phyloP scores from a whole-genome alignment of 1,139 yeast species.

The Blastobotrys indianensis region DNA sequence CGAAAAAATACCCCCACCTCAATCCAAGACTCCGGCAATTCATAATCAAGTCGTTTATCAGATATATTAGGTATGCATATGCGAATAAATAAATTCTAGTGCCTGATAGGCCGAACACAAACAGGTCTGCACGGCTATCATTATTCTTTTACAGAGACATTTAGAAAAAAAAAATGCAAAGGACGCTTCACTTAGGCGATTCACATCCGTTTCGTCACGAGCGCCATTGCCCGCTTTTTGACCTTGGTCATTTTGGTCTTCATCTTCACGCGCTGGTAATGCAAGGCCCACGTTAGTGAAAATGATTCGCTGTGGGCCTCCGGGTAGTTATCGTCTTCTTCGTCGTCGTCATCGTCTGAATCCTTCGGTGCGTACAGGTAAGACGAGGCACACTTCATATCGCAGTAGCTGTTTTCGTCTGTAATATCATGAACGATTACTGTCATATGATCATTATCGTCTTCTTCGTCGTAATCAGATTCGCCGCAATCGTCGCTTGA shows the following conservation, averaged over 20 bases:
- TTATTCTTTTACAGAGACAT: background rate
- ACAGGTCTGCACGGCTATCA: too few relatives aligned
- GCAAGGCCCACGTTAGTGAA: background rate
- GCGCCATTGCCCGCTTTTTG: conserved; percentile 1
- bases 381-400: too few relatives aligned
- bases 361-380: too few relatives aligned
- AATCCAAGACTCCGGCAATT: too few relatives aligned
- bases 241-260: background rate
- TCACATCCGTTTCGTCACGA: too few relatives aligned
- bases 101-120: background rate
- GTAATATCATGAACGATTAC: background rate
- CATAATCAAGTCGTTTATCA: too few relatives aligned
- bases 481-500: background rate
- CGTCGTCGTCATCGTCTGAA: background rate
- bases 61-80: too few relatives aligned
- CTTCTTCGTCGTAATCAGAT: background rate
- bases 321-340: background rate
- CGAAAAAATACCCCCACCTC: too few relatives aligned
- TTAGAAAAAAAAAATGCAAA: background rate
- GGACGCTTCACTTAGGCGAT: background rate
- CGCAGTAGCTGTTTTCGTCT: background rate
- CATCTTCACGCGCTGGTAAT: conserved; percentile 3
- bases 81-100: background rate
- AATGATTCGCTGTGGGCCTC: background rate
- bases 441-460: background rate